A percentile compares a stretch with the other conserved stretches of the same genome.
These are phyloP conservation scores for Aegilops tauschii DNA, from an alignment of 176 grass and related monocot genomes.

Conservation along the genomic window DNA sequence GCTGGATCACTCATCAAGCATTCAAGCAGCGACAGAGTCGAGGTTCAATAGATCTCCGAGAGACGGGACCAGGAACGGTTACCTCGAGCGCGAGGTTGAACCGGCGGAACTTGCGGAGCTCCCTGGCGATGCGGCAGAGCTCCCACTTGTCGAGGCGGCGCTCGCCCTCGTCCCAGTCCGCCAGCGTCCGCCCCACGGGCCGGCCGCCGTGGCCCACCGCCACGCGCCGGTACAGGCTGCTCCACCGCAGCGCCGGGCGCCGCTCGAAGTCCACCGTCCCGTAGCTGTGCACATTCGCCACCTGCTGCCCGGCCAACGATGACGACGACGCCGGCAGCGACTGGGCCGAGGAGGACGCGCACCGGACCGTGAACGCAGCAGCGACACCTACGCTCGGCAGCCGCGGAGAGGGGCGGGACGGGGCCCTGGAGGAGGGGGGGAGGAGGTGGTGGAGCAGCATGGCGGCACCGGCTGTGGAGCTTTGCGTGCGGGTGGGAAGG, in stretches of 20 bases:
- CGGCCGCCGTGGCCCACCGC: slow-evolving; percentile 33
- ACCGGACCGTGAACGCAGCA: background rate
- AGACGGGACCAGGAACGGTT: background rate
- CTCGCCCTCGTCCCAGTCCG: slow-evolving; percentile 73
- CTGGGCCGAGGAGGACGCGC: slow-evolving; percentile 24
- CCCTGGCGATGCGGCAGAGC: slow-evolving; percentile 68
- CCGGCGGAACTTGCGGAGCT: slow-evolving; percentile 80
- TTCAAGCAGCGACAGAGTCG: too few species aligned
- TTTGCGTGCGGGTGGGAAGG: background rate
- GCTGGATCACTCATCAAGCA: too few species aligned
- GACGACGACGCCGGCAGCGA: background rate
- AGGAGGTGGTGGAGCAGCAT: slow-evolving; percentile 62
- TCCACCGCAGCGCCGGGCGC: slow-evolving; percentile 50
- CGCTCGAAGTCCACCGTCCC: slow-evolving; percentile 75
- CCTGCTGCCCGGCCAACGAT: slow-evolving; percentile 27
- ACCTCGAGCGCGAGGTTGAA: slow-evolving; percentile 71
- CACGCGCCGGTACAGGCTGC: slow-evolving; percentile 66
- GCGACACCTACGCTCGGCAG: background rate
- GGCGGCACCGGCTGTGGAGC: background rate
- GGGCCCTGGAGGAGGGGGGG: slow-evolving; percentile 10
- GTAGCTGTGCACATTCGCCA: slow-evolving; percentile 74
- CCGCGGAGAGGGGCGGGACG: background rate
- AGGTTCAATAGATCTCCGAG: background rate
- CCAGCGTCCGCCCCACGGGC: slow-evolving; percentile 33
- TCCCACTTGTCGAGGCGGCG: slow-evolving; percentile 74